Evolutionary conservation across 1,284 basidiomycete species (phyloP).

Genomic region (Leccinum subrobustum): DNA sequence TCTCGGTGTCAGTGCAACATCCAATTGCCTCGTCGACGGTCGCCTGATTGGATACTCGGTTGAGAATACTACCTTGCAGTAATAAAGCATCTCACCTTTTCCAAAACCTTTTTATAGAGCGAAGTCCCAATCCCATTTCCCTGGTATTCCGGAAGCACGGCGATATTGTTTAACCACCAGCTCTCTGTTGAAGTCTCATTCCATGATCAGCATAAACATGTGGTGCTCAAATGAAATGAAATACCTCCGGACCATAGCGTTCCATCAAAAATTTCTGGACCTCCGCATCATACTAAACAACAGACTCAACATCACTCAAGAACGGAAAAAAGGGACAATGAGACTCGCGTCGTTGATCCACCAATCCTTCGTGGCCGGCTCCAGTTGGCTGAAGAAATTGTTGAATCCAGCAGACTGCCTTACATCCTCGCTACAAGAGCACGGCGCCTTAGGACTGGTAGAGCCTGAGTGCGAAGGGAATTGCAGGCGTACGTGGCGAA

Average conservation of each 20-base stretch:
- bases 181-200: not conserved
- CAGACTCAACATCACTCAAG: not conserved
- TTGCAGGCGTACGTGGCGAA: not conserved
- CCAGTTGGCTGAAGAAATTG: not conserved
- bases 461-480: not conserved
- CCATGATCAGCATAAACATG: not conserved
- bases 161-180: constrained; percentile 8
- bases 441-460: not conserved
- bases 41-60: not conserved
- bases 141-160: constrained; percentile 6
- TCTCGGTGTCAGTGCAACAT: constrained; percentile 3
- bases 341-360: constrained; percentile 2
- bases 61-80: not conserved
- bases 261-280: not conserved
- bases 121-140: constrained; percentile 4
- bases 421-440: not conserved
- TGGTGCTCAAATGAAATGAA: not conserved
- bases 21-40: constrained; percentile 2
- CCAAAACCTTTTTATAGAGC: not conserved
- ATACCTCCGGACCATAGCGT: constrained; percentile 1
- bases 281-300: constrained; percentile 1
- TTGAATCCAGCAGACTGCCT: not conserved
- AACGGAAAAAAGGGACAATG: not conserved
- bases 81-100: not conserved
- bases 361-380: constrained; percentile 2